Evolutionary conservation across 306 rosid genomes (phyloP).

Genomic region (Mucuna pruriens): DNA sequence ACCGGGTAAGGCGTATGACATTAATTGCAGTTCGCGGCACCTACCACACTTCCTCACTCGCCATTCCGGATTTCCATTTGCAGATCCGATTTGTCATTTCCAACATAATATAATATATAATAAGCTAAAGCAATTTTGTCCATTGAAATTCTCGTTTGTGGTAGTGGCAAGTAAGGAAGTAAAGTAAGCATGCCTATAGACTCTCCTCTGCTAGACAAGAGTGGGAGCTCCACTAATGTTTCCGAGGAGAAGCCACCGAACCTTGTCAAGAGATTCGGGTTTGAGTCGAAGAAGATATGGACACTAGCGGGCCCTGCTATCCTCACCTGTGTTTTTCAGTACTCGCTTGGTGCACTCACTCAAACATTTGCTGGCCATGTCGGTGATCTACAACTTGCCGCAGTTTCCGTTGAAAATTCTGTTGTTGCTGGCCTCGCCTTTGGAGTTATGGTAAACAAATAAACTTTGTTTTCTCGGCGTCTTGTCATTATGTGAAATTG

Average conservation of each 20-base stretch:
- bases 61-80: too few relatives aligned
- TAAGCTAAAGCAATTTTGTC: too few relatives aligned
- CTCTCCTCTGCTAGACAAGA: slow-evolving; percentile 43
- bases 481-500: background rate
- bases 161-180: too few relatives aligned
- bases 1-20: too few relatives aligned
- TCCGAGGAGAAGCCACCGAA: slow-evolving; percentile 31
- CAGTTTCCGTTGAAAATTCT: slow-evolving; percentile 73
- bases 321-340: slow-evolving; percentile 58
- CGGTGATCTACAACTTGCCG: slow-evolving; percentile 70
- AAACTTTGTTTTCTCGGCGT: too few relatives aligned
- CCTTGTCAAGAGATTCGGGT: background rate
- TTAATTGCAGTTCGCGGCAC: too few relatives aligned
- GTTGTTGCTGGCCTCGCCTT: slow-evolving; percentile 71
- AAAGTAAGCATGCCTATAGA: slow-evolving; percentile 27
- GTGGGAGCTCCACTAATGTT: slow-evolving; percentile 8
- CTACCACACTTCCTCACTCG: too few relatives aligned
- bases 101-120: too few relatives aligned
- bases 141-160: too few relatives aligned
- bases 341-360: slow-evolving; percentile 75
- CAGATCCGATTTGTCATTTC: too few relatives aligned
- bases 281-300: slow-evolving; percentile 46
- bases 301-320: slow-evolving; percentile 65
- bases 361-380: slow-evolving; percentile 57
- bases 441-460: slow-evolving; percentile 63